These are phyloP conservation scores for Botrytis medusae DNA, from an alignment of 2,329 filamentous ascomycete species.

Conservation along the genomic window DNA sequence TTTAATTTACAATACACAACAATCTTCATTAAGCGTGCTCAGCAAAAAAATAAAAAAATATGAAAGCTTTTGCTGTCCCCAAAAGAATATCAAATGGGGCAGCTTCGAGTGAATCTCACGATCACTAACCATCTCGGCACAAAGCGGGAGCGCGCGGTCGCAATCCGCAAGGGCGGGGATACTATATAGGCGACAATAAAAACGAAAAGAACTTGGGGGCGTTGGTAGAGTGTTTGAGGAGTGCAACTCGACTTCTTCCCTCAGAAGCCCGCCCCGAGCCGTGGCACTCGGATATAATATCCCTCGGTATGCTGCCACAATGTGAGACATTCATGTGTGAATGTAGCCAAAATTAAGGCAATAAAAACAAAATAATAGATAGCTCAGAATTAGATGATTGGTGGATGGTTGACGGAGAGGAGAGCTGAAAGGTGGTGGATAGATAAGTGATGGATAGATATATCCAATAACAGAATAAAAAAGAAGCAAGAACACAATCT, in stretches of 20 bases:
- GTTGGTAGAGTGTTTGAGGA: not conserved
- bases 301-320: slow-evolving; percentile 2
- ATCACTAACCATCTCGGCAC: not conserved
- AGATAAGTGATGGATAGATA: not conserved
- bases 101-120: not conserved
- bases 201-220: not conserved
- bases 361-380: not conserved
- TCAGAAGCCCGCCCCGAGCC: not conserved
- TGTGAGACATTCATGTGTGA: not conserved
- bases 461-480: not conserved
- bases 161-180: not conserved
- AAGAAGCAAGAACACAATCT: not conserved
- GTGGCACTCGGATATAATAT: not conserved
- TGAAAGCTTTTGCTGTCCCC: too few species aligned
- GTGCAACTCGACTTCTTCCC: not conserved
- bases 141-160: not conserved
- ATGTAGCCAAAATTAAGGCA: not conserved
- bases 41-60: too few species aligned
- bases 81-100: not conserved
- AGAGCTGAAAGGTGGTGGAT: not conserved
- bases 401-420: too few species aligned
- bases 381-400: not conserved
- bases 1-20: too few species aligned
- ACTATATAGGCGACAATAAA: not conserved
- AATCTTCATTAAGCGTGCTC: too few species aligned